These are phyloP conservation scores for Coemansia sp. DNA, from an alignment of 192 early-diverging fungal genomes.

Conservation along the genomic window DNA sequence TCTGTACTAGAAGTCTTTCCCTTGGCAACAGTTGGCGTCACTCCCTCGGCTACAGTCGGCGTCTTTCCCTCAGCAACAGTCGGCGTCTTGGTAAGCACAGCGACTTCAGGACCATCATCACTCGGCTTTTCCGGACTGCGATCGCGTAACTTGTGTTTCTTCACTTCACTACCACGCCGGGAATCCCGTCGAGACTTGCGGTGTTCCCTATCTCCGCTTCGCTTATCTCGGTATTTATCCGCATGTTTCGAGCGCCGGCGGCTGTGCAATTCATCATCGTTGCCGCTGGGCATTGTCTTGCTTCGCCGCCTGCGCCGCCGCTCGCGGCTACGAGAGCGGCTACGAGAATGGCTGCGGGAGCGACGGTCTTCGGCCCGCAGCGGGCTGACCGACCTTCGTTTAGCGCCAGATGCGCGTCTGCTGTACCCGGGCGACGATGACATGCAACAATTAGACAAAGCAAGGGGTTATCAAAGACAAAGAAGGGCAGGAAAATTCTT, in stretches of 20 bases:
- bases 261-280: not conserved
- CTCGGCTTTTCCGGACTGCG: slow-evolving; percentile 2
- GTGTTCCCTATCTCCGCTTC: not conserved
- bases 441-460: slow-evolving; percentile 4
- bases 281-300: slow-evolving; percentile 9
- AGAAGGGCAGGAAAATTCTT: not conserved
- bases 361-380: slow-evolving; percentile 8
- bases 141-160: not conserved
- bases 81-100: not conserved
- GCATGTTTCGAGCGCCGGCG: not conserved
- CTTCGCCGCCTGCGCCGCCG: slow-evolving; percentile 9
- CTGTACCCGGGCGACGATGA: slow-evolving; percentile 13
- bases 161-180: not conserved
- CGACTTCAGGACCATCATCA: not conserved
- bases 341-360: slow-evolving; percentile 4
- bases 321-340: slow-evolving; percentile 9
- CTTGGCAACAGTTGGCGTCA: not conserved
- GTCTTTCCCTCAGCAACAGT: no score
- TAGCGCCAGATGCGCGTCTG: slow-evolving; percentile 6
- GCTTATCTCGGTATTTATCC: slow-evolving; percentile 3
- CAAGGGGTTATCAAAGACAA: no score
- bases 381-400: slow-evolving; percentile 32
- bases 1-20: not conserved
- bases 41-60: no score
- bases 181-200: slow-evolving; percentile 12